Conservation (phyloP, 306 rosid species). For the Inga oerstediana region DNA sequence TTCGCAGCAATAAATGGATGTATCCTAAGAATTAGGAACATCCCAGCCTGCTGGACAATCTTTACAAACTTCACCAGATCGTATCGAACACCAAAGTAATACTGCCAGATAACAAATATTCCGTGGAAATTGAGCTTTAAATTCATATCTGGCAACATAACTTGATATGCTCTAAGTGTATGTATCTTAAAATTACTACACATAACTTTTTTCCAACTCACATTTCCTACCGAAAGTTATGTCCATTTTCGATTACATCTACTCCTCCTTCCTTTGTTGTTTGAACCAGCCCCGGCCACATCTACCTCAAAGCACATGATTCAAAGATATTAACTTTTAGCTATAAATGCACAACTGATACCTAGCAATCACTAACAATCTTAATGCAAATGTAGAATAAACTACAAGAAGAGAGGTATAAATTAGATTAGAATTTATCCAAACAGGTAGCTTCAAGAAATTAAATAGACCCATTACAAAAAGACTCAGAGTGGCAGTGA, state of each 20-base stretch:
- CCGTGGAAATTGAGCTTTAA: not conserved
- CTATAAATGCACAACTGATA: too few relatives aligned
- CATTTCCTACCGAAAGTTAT: slow-evolving; percentile 84
- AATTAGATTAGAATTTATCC: too few relatives aligned
- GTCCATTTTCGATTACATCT: slow-evolving; percentile 89
- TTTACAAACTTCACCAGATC: slow-evolving; percentile 54
- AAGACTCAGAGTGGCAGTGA: too few relatives aligned
- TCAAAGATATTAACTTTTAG: too few relatives aligned
- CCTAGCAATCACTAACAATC: too few relatives aligned
- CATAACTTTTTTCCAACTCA: slow-evolving; percentile 38
- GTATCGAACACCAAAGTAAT: slow-evolving; percentile 57
- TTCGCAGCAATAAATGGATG: slow-evolving; percentile 58
- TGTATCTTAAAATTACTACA: not conserved
- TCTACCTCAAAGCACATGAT: too few relatives aligned
- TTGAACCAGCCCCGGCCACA: slow-evolving; percentile 95
- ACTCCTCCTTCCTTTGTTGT: slow-evolving; percentile 88
- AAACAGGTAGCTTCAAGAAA: too few relatives aligned
- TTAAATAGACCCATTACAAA: too few relatives aligned
- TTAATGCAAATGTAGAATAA: too few relatives aligned
- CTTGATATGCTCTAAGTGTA: not conserved
- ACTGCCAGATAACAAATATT: slow-evolving; percentile 35
- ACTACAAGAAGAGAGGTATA: not conserved
- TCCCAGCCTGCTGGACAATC: slow-evolving; percentile 48
- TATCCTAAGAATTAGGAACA: slow-evolving; percentile 53
- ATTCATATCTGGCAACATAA: not conserved